phyloP scores from a whole-genome alignment of 2,329 filamentous ascomycete species.

The Xylariaceae sp. region DNA sequence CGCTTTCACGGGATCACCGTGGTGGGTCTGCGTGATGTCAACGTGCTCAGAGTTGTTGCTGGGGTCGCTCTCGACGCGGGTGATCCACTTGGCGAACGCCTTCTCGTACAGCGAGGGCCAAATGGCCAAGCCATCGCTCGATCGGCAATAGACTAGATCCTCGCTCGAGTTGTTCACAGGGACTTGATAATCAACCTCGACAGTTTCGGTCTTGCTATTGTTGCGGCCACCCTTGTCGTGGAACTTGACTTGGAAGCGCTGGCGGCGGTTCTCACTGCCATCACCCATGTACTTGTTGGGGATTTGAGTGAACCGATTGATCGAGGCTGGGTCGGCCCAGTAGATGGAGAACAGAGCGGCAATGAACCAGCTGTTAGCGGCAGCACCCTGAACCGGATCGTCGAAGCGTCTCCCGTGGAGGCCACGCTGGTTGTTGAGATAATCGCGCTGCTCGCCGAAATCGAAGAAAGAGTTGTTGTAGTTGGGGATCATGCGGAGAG shows the following conservation, averaged over 20 bases:
- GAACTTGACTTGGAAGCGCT: constrained; percentile 34
- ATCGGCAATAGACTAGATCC: constrained; percentile 39
- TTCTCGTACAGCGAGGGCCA: constrained; percentile 46
- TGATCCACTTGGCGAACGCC: constrained; percentile 44
- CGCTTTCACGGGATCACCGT: constrained; percentile 42
- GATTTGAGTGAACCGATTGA: constrained; percentile 32
- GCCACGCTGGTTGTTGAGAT: constrained; percentile 17
- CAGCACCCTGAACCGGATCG: constrained; percentile 41
- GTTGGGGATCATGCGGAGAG: constrained; percentile 30
- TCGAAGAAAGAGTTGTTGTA: constrained; percentile 27
- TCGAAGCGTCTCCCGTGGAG: constrained; percentile 32
- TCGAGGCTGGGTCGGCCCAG: constrained; percentile 40
- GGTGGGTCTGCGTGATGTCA: constrained; percentile 38
- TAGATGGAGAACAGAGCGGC: constrained; percentile 42
- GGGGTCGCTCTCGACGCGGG: constrained; percentile 13
- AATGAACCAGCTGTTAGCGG: constrained; percentile 41
- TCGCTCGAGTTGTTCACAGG: constrained; percentile 42
- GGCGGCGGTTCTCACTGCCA: constrained; percentile 16
- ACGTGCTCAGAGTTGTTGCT: constrained; percentile 28
- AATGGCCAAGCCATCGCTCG: constrained; percentile 38
- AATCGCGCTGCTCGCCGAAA: constrained; percentile 16
- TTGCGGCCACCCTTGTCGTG: constrained; percentile 43
- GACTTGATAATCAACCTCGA: constrained; percentile 42
- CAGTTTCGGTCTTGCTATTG: constrained; percentile 34
- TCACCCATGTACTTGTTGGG: constrained; percentile 5